phyloP scores from a whole-genome alignment of 805 yeast genomes.

The Saturnispora galanensis region DNA sequence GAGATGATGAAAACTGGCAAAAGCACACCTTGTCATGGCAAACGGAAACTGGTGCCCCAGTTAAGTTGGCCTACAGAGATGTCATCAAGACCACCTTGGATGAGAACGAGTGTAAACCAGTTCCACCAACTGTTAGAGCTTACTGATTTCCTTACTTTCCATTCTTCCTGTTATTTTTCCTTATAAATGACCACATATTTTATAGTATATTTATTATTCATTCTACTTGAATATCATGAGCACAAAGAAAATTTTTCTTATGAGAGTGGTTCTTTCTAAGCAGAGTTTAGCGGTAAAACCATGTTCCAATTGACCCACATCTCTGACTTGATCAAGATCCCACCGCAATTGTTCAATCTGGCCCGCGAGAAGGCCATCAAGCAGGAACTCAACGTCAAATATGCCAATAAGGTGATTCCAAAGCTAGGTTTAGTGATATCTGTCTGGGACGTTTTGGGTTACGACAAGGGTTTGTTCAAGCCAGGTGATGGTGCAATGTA shows the following conservation, averaged over 20 bases:
- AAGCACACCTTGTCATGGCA: constrained; percentile 96
- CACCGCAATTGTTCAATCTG: constrained; percentile 72
- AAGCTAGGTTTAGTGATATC: constrained; percentile 78
- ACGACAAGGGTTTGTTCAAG: constrained; percentile 79
- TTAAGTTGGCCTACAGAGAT: constrained; percentile 71
- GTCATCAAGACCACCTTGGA: constrained; percentile 81
- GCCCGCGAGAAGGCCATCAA: constrained; percentile 65
- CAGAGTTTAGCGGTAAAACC: neutral
- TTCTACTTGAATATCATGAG: neutral
- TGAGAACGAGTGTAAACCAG: constrained; percentile 85
- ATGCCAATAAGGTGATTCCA: constrained; percentile 75
- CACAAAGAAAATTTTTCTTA: neutral
- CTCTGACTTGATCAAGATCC: constrained; percentile 77
- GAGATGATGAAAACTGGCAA: constrained; percentile 97
- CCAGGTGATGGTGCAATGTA: constrained; percentile 94
- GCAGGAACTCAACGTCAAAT: constrained; percentile 75
- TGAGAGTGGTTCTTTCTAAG: too few relatives aligned
- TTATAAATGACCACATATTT: too few relatives aligned
- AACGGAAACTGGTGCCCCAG: constrained; percentile 55
- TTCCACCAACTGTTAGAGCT: constrained; percentile 95
- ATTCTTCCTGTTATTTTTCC: neutral
- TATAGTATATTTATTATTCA: neutral
- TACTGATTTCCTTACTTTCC: constrained; percentile 38
- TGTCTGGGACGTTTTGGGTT: constrained; percentile 72
- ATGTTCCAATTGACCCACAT: constrained; percentile 84